A percentile compares a stretch with the other conserved stretches of the same genome.
Evolutionary conservation across 768 basidiomycete species (phyloP).

Genomic region (Clathrus columnatus): DNA sequence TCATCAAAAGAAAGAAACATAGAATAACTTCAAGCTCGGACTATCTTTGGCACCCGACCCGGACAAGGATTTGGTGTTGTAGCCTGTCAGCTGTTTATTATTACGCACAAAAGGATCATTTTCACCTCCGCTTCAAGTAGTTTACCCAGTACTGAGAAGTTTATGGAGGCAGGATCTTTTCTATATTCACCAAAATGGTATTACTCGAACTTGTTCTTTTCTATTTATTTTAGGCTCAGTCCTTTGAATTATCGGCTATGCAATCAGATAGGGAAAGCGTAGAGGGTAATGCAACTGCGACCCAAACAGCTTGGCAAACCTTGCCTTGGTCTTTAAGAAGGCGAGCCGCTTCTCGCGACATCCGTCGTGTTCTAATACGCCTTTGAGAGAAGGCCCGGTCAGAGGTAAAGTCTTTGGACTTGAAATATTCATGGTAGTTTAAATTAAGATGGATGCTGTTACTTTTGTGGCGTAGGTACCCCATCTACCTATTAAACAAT

Average conservation of each 20-base stretch:
- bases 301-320: slow-evolving; percentile 84
- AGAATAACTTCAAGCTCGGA: slow-evolving; percentile 52
- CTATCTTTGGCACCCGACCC: slow-evolving; percentile 57
- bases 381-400: slow-evolving; percentile 72
- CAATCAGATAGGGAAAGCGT: slow-evolving; percentile 72
- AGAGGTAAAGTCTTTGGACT: slow-evolving; percentile 52
- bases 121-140: slow-evolving; percentile 30
- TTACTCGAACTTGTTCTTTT: not conserved
- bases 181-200: not conserved
- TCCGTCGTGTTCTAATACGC: slow-evolving; percentile 80
- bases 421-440: not conserved
- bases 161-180: slow-evolving; percentile 57
- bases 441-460: slow-evolving; percentile 44
- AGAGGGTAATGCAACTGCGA: slow-evolving; percentile 67
- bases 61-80: slow-evolving; percentile 8
- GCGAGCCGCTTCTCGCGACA: slow-evolving; percentile 90
- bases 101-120: slow-evolving; percentile 18
- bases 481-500: too few species aligned
- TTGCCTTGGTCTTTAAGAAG: slow-evolving; percentile 86
- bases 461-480: too few species aligned
- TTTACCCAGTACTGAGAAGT: slow-evolving; percentile 73
- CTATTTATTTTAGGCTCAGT: slow-evolving; percentile 69
- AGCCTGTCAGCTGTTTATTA: slow-evolving; percentile 29
- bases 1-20: slow-evolving; percentile 57
- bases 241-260: slow-evolving; percentile 89